Conservation (phyloP, 192 early-diverging fungal species). For the Powellomyces hirtus region DNA sequence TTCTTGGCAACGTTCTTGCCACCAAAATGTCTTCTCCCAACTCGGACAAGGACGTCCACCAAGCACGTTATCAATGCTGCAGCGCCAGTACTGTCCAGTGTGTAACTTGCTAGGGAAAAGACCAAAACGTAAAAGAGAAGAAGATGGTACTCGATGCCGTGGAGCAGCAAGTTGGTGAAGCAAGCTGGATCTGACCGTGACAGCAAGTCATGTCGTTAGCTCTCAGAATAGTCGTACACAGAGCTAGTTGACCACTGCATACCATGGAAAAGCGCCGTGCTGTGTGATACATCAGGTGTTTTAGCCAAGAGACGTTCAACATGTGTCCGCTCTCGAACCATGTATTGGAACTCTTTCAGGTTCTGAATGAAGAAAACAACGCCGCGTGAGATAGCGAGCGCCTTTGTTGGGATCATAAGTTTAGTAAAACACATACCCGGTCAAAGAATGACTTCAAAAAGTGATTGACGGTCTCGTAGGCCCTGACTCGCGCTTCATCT, state of each 20-base stretch:
- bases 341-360: slow-evolving; percentile 51
- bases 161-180: slow-evolving; percentile 29
- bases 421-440: slow-evolving; percentile 30
- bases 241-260: too few species aligned
- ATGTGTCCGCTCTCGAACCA: slow-evolving; percentile 36
- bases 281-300: slow-evolving; percentile 36
- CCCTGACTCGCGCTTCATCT: slow-evolving; percentile 29
- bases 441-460: slow-evolving; percentile 53
- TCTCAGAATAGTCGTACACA: too few species aligned
- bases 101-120: slow-evolving; percentile 30
- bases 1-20: slow-evolving; percentile 45
- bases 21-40: slow-evolving; percentile 42
- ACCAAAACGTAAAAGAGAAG: slow-evolving; percentile 43
- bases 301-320: slow-evolving; percentile 44
- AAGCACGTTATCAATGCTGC: slow-evolving; percentile 34
- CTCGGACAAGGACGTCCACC: slow-evolving; percentile 35
- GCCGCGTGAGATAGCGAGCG: not conserved
- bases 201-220: too few species aligned
- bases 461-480: slow-evolving; percentile 47
- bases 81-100: slow-evolving; percentile 13
- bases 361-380: slow-evolving; percentile 33
- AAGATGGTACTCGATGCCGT: slow-evolving; percentile 42
- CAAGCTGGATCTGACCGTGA: not conserved
- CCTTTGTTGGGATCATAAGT: not conserved
- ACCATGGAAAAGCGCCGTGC: slow-evolving; percentile 45